Evolutionary conservation across 176 grass and related monocot species (phyloP).

Genomic region (Juncus effusus): DNA sequence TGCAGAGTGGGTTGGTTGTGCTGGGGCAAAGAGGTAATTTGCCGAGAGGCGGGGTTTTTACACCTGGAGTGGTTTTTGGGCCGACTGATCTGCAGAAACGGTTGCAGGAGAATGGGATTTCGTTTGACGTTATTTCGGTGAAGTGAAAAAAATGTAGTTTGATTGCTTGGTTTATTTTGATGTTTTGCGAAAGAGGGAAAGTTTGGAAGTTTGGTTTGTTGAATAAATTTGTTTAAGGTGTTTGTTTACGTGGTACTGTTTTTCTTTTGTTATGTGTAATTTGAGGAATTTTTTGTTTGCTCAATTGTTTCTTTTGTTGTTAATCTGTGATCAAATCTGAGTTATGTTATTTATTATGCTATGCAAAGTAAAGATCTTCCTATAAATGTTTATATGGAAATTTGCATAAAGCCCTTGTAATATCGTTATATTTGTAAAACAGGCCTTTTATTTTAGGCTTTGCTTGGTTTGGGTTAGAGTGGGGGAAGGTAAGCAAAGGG

Average conservation of each 20-base stretch:
- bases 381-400: too few relatives aligned
- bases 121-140: conserved; percentile 48
- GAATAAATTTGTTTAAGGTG: not conserved
- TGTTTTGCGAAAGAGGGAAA: not conserved
- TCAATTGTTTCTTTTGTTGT: too few relatives aligned
- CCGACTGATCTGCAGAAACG: conserved; percentile 67
- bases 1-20: conserved; percentile 70
- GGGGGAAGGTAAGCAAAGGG: too few relatives aligned
- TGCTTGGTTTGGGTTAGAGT: too few relatives aligned
- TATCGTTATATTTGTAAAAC: too few relatives aligned
- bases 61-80: conserved; percentile 53
- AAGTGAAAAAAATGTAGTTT: conserved; percentile 32
- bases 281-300: too few relatives aligned
- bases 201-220: not conserved
- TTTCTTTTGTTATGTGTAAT: not conserved
- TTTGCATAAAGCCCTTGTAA: too few relatives aligned
- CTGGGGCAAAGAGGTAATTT: conserved; percentile 54
- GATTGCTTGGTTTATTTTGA: not conserved
- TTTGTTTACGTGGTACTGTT: not conserved
- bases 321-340: too few relatives aligned
- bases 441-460: too few relatives aligned
- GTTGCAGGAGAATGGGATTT: conserved; percentile 68
- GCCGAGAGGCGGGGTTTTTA: conserved; percentile 70
- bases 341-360: too few relatives aligned
- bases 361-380: too few relatives aligned